Base-by-base conservation (phyloP, 768 basidiomycete genomes). In the Cystobasidium onofrii region DNA sequence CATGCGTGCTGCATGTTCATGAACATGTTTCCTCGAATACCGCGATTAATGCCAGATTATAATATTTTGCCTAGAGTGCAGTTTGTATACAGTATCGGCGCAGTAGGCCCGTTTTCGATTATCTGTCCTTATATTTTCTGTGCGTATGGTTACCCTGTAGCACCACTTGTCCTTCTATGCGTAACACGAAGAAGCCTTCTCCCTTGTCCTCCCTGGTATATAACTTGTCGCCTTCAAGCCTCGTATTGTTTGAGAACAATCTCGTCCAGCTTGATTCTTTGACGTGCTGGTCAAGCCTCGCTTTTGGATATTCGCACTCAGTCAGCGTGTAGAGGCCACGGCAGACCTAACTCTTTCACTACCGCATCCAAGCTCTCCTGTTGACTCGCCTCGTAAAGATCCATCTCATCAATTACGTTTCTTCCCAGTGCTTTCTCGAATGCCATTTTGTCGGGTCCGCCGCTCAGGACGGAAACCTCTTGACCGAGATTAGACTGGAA, bases 401-500 rank as follows among this genome's bases (percentile, higher is more conserved):
- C 74, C 65, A 77, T 75, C 63, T 77, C 76, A 75, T 80, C 78
- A 31, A 71, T 34, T 25, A 78, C 76, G 36, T 54, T 70, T n/a
- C 64, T 36, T 6, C 78, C 78, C 1, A 80, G 54, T 3, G 76
- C 76, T n/a, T 33, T 1, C 54, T 80, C 78, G 57, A 80, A 78
- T 17, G 60, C 76, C 6, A 74, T 73, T 67, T 65, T 73, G 33
- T 76, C 75, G 6, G 75, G 72, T 1, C 74, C 74, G 27, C 62
- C 66, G 25, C 41, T 44, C 13, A 65, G 18, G n/a, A 74, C 62
- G 0, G 54, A 60, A n/a, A 65, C 34, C 43, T 76, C 36, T 31
- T 75, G 69, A 20, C 76, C 78, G 9, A 80, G 75, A 62, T 80
- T 80, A 7, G 75, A 76, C 33, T 76, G 75, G 73, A 80, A 80